Evolutionary conservation across 495 filamentous ascomycete genomes (phyloP), one percentile per base, ranked within the genome.

Genomic region (Xylaria intraflava): DNA sequence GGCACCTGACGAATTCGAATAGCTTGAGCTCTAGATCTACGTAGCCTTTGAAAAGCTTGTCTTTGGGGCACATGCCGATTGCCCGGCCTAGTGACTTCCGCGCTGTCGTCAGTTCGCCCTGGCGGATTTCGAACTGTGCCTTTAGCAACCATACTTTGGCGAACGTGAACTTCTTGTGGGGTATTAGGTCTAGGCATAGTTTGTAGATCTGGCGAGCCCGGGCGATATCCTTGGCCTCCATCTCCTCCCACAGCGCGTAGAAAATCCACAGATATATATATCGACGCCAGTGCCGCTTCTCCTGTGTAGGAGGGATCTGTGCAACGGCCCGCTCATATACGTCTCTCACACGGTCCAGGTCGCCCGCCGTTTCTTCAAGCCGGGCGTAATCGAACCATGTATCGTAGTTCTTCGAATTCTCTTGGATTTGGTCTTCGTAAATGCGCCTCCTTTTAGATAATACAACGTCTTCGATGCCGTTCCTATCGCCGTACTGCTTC

Each of bases 231-330:
- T 86, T 85, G 22, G 81, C 80, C 50, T 90, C 85, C 76, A 85
- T 82, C 63, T 97, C 93, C 67, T 96, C 92, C 83, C 85, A 97
- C 16, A 95, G 69, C 1, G 94, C 93, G 69, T 98, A 98, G 73
- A 96, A 96, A 41, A 96, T 82, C 87, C 92, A 98, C 3, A 98
- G 80, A 68, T 96, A 98, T 55, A 98, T 95, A 66, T 98, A 98
- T 22, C 93, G 76, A 52, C 93, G 79, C 93, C 93, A 98, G 69
- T 97, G 91, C 33, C 93, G 82, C 74, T 98, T 98, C 71, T 97
- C 93, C 59, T 94, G 88, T 3, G 89, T 94, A 9, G 93, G 93
- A 14, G 93, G 93, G 9, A 97, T 83, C 61, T 98, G 93, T 24
- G 93, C 91, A 62, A 98, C 95, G 1, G 94, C 93, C 49, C 89